phyloP scores from a whole-genome alignment of 352 stramenopile genomes.

The Phytopythium cucurbitacearum region DNA sequence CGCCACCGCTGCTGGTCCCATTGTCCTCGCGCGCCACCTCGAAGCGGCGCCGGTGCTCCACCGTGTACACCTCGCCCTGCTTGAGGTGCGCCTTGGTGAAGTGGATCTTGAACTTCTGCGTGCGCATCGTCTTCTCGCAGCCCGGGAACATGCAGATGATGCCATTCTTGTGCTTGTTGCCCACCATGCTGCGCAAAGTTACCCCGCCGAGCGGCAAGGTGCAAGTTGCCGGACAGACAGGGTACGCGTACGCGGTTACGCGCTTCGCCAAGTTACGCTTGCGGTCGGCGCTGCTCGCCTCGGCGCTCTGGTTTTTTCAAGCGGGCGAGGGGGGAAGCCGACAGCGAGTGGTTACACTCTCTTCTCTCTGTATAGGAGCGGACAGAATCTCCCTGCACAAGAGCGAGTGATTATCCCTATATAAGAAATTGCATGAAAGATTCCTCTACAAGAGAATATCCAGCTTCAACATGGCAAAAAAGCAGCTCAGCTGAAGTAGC shows the following conservation, averaged over 20 bases:
- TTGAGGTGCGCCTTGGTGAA: conserved; percentile 75
- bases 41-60: conserved; percentile 73
- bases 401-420: conserved; percentile 3
- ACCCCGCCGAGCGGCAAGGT: not conserved
- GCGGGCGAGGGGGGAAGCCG: not conserved
- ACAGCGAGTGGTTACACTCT: conserved; percentile 14
- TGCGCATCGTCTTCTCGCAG: conserved; percentile 83
- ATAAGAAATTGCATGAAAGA: not conserved
- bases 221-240: not conserved
- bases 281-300: not conserved
- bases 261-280: conserved; percentile 3
- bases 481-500: conserved; percentile 48
- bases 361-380: conserved; percentile 16
- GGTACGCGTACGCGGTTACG: conserved; percentile 12
- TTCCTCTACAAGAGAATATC: not conserved
- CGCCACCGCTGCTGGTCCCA: conserved; percentile 13
- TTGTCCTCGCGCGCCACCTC: conserved; percentile 69
- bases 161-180: conserved; percentile 89
- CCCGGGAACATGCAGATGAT: conserved; percentile 80
- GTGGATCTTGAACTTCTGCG: conserved; percentile 86
- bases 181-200: conserved; percentile 35
- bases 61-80: conserved; percentile 70
- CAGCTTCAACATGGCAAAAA: not conserved
- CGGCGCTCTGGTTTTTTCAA: not conserved
- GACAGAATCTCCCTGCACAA: conserved; percentile 1